These are phyloP conservation scores for Cephaloascus fragrans DNA, from an alignment of 805 yeast genomes.

Conservation along the genomic window DNA sequence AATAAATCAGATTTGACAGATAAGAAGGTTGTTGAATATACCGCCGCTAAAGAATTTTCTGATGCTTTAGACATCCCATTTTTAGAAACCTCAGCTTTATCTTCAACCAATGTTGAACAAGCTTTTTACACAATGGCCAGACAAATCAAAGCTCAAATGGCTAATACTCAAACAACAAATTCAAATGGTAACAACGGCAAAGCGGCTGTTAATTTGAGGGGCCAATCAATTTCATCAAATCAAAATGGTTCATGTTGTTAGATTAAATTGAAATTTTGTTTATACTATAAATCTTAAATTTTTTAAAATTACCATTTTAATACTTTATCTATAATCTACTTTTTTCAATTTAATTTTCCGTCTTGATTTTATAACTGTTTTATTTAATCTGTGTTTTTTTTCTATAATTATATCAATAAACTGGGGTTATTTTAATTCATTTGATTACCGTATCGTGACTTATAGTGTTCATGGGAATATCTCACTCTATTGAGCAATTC, in stretches of 20 bases:
- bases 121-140: constrained; percentile 98
- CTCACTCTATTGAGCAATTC: no score
- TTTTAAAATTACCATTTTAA: background rate
- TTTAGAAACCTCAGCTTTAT: constrained; percentile 91
- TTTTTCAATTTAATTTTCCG: no score
- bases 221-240: constrained; percentile 43
- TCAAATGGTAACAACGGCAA: constrained; percentile 28
- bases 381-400: background rate
- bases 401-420: background rate
- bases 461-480: no score
- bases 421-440: background rate
- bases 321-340: background rate
- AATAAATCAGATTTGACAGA: constrained; percentile 92
- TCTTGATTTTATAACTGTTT: background rate
- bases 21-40: constrained; percentile 90
- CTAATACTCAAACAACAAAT: constrained; percentile 41
- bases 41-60: constrained; percentile 95
- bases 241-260: constrained; percentile 33
- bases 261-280: no score
- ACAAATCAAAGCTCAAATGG: constrained; percentile 94
- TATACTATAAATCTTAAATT: no score
- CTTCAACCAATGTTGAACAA: constrained; percentile 94
- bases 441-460: no score
- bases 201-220: constrained; percentile 63
- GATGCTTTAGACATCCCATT: constrained; percentile 92